These are phyloP conservation scores for Suillus subaureus DNA, from an alignment of 768 basidiomycete species.

Conservation along the genomic window DNA sequence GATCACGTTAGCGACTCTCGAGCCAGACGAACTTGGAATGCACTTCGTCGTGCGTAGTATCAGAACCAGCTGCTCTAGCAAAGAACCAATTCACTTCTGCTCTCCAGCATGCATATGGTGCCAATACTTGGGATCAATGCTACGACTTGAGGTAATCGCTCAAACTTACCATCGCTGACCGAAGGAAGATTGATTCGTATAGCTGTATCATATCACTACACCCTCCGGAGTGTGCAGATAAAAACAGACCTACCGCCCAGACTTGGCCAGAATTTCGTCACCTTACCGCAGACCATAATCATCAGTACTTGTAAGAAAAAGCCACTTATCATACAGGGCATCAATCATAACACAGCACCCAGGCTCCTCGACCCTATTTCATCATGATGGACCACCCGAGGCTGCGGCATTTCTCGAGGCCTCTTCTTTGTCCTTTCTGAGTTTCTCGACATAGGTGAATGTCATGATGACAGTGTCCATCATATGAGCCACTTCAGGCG, in stretches of 20 bases:
- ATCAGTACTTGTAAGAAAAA: neutral
- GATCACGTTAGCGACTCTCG: too few species aligned
- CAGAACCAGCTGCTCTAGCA: neutral
- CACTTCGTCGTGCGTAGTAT: neutral
- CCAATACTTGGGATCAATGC: neutral
- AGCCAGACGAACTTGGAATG: too few species aligned
- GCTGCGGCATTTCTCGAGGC: neutral
- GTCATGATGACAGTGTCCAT: constrained; percentile 18
- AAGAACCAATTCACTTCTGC: neutral
- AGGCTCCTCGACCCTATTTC: neutral
- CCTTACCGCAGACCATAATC: neutral
- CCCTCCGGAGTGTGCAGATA: neutral
- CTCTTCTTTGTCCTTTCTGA: constrained; percentile 12
- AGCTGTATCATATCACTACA: neutral
- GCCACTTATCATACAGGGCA: neutral
- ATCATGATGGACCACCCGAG: neutral
- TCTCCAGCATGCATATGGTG: neutral
- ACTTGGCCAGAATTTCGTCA: neutral
- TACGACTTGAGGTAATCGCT: neutral
- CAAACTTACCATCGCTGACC: neutral
- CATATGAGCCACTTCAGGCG: constrained; percentile 13
- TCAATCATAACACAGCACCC: neutral
- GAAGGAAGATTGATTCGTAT: neutral
- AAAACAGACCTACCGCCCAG: neutral
- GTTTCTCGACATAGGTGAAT: constrained; percentile 18